Evolutionary conservation across 2,329 filamentous ascomycete genomes (phyloP).

Genomic region (Aureobasidium sp.): DNA sequence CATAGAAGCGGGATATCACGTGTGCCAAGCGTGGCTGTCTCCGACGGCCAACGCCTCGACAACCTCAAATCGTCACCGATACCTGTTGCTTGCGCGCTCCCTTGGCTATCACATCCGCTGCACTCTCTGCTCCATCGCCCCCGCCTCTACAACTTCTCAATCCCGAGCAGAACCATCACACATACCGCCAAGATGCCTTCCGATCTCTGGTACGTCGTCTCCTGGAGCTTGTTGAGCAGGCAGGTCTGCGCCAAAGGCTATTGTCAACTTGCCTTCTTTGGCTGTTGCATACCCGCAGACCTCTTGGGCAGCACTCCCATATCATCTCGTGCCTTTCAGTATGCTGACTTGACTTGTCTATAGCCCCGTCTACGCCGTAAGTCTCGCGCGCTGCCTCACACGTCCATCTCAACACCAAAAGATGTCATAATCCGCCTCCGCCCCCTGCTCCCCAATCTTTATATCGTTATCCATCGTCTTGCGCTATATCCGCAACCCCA

Average conservation of each 20-base stretch:
- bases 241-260: slow-evolving; percentile 11
- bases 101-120: slow-evolving; percentile 10
- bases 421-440: slow-evolving; percentile 3
- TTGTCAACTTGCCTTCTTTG: slow-evolving; percentile 16
- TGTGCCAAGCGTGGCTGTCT: slow-evolving; percentile 11
- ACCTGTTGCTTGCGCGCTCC: slow-evolving; percentile 5
- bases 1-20: neutral
- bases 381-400: slow-evolving; percentile 40
- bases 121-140: slow-evolving; percentile 9
- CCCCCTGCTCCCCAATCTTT: slow-evolving; percentile 6
- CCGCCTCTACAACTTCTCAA: slow-evolving; percentile 2
- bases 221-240: slow-evolving; percentile 16
- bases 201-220: slow-evolving; percentile 69
- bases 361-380: slow-evolving; percentile 98
- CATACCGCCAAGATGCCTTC: slow-evolving; percentile 58
- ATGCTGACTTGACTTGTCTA: slow-evolving; percentile 39
- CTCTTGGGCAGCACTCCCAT: slow-evolving; percentile 8
- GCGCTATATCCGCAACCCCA: neutral
- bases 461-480: neutral
- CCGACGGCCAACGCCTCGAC: slow-evolving; percentile 11
- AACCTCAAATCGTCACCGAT: slow-evolving; percentile 14
- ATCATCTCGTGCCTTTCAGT: neutral
- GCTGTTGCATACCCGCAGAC: slow-evolving; percentile 16
- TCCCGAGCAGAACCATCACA: slow-evolving; percentile 4
- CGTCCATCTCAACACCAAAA: neutral